Conservation (phyloP, 768 basidiomycete genomes). For the Lepiota brunneoincarnata region DNA sequence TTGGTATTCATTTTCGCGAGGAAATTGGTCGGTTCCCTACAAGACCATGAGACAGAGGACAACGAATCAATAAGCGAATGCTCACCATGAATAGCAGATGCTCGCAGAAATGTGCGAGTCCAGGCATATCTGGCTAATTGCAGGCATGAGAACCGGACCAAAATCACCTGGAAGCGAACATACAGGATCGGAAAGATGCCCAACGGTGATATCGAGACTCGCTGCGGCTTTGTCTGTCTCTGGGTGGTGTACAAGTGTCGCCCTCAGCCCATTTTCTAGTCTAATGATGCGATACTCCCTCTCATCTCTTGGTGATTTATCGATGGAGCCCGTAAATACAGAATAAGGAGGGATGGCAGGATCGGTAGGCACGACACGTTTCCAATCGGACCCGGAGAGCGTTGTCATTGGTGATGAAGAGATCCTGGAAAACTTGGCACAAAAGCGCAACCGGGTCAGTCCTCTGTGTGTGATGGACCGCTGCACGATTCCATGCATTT, state of each 20-base stretch:
- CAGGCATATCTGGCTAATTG: constrained; percentile 71
- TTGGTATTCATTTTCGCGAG: constrained; percentile 92
- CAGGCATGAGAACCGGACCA: constrained; percentile 21
- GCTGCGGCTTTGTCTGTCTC: constrained; percentile 94
- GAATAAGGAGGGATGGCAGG: constrained; percentile 41
- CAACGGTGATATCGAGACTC: constrained; percentile 91
- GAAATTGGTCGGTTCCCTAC: constrained; percentile 81
- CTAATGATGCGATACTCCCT: constrained; percentile 78
- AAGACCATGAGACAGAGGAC: not conserved
- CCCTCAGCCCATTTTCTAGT: constrained; percentile 89
- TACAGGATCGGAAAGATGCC: constrained; percentile 91
- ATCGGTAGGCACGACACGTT: constrained; percentile 24
- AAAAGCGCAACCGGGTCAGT: not conserved
- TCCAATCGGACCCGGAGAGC: constrained; percentile 28
- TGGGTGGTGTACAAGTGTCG: constrained; percentile 77
- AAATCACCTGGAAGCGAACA: constrained; percentile 24
- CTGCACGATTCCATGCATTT: not conserved
- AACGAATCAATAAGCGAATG: constrained; percentile 11
- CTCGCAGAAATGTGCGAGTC: constrained; percentile 94
- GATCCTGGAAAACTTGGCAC: not conserved
- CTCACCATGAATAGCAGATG: constrained; percentile 94
- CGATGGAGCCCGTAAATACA: constrained; percentile 57
- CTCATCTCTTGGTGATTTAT: constrained; percentile 75
- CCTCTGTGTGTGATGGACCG: not conserved
- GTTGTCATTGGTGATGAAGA: not conserved